Evolutionary conservation across 805 yeast genomes (phyloP).

Genomic region (Zygoascus biomembranicola): DNA sequence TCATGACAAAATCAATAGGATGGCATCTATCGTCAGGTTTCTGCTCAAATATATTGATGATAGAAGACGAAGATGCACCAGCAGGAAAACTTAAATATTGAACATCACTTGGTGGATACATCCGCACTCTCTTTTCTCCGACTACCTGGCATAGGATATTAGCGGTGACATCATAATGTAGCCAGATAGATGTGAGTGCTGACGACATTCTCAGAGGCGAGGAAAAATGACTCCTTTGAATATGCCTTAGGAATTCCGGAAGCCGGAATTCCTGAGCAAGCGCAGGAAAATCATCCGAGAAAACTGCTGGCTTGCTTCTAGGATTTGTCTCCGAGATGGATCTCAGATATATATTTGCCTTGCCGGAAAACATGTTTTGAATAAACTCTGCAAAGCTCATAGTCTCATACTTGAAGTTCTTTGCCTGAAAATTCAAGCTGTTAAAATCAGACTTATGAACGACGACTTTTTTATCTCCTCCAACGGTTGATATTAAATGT

Average conservation of each 20-base stretch:
- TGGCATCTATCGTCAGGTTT: constrained; percentile 7
- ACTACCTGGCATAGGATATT: constrained; percentile 29
- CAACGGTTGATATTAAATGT: constrained; percentile 24
- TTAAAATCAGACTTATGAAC: constrained; percentile 22
- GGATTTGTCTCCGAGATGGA: constrained; percentile 26
- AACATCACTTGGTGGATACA: constrained; percentile 31
- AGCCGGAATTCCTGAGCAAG: constrained; percentile 26
- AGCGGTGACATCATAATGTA: constrained; percentile 33
- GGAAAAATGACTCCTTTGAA: constrained; percentile 23
- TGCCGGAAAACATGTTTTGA: constrained; percentile 14
- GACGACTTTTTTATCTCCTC: constrained; percentile 20
- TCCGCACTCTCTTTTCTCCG: constrained; percentile 27
- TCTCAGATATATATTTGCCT: constrained; percentile 21
- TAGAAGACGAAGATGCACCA: constrained; percentile 28
- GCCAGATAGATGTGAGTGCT: constrained; percentile 28
- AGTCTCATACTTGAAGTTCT: constrained; percentile 27
- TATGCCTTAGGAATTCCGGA: constrained; percentile 18
- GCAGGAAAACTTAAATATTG: constrained; percentile 24
- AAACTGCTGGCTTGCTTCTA: constrained; percentile 23
- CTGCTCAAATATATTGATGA: constrained; percentile 26
- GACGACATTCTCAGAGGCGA: constrained; percentile 31
- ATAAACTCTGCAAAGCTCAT: constrained; percentile 25
- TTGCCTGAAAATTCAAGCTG: constrained; percentile 25
- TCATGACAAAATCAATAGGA: constrained; percentile 26
- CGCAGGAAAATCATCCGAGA: constrained; percentile 26